Percentiles rank a stretch among this genome's conserved stretches.
These are phyloP conservation scores for Amanita exitialis DNA, from an alignment of 768 basidiomycete species.

Conservation along the genomic window DNA sequence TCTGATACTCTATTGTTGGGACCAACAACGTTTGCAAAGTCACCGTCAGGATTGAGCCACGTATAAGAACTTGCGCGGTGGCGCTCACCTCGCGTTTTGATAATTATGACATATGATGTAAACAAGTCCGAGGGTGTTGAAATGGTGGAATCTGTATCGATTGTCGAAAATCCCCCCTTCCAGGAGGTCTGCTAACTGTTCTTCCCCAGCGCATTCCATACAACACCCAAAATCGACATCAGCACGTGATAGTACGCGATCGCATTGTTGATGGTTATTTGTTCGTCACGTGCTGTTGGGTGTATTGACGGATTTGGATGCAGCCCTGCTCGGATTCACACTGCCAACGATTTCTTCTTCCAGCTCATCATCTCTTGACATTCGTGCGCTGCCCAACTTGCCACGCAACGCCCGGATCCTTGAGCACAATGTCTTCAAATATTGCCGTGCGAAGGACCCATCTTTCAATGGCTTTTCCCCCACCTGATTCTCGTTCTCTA, in stretches of 20 bases:
- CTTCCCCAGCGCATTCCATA: too few relatives aligned
- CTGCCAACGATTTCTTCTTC: constrained; percentile 15
- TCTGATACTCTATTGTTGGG: too few relatives aligned
- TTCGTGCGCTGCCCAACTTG: constrained; percentile 8
- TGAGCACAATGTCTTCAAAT: constrained; percentile 33
- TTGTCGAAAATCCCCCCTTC: too few relatives aligned
- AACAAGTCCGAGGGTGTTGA: too few relatives aligned
- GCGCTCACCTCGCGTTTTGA: constrained; percentile 6
- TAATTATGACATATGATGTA: too few relatives aligned
- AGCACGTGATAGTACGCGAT: constrained; percentile 30
- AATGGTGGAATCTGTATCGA: too few relatives aligned
- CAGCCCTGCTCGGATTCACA: constrained; percentile 5
- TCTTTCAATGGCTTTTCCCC: constrained; percentile 6
- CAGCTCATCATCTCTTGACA: constrained; percentile 10
- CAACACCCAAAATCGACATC: too few relatives aligned
- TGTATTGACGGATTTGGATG: constrained; percentile 15
- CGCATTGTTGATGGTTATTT: constrained; percentile 10
- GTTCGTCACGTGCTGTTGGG: constrained; percentile 11
- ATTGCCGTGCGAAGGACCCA: constrained; percentile 28
- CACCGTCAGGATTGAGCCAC: too few relatives aligned
- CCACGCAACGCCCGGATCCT: constrained; percentile 15
- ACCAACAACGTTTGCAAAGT: too few relatives aligned
- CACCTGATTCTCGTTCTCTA: neutral
- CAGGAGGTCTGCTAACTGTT: too few relatives aligned
- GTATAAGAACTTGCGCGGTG: too few relatives aligned